Evolutionary conservation across 805 yeast genomes (phyloP).

Genomic region (Nakazawaea wickerhamii): DNA sequence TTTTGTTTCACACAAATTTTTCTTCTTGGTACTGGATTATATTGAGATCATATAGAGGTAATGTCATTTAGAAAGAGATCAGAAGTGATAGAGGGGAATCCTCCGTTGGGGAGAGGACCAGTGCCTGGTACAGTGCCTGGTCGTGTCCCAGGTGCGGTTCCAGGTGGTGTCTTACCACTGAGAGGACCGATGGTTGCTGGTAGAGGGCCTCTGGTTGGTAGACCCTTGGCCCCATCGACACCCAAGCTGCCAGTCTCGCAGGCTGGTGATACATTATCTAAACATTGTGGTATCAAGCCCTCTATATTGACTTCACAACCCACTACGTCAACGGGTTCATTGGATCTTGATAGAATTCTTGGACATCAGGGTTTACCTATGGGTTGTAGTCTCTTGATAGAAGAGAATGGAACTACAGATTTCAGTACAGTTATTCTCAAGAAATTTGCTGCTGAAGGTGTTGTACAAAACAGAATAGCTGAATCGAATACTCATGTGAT

Average conservation of each 20-base stretch:
- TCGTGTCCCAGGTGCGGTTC: slow-evolving; percentile 1
- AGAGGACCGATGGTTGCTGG: slow-evolving; percentile 19
- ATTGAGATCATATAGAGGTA: too few species aligned
- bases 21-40: not conserved
- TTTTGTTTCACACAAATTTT: not conserved
- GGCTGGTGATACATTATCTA: not conserved
- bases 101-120: slow-evolving; percentile 7
- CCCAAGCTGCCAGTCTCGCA: not conserved
- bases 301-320: slow-evolving; percentile 72
- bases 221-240: slow-evolving; percentile 2
- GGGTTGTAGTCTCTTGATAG: slow-evolving; percentile 64
- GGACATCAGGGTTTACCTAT: slow-evolving; percentile 84
- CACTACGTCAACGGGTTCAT: slow-evolving; percentile 74
- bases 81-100: slow-evolving; percentile 33
- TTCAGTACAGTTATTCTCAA: slow-evolving; percentile 68
- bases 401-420: slow-evolving; percentile 87
- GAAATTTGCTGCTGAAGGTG: slow-evolving; percentile 72
- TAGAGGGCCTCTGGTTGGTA: slow-evolving; percentile 13
- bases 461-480: slow-evolving; percentile 53
- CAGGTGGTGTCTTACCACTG: slow-evolving; percentile 3
- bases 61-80: slow-evolving; percentile 61
- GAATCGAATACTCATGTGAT: slow-evolving; percentile 52
- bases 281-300: slow-evolving; percentile 64
- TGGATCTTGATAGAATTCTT: slow-evolving; percentile 67
- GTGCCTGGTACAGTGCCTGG: too few species aligned